Evolutionary conservation across 768 basidiomycete genomes (phyloP).

Genomic region (Amanita pseudoporphyria): DNA sequence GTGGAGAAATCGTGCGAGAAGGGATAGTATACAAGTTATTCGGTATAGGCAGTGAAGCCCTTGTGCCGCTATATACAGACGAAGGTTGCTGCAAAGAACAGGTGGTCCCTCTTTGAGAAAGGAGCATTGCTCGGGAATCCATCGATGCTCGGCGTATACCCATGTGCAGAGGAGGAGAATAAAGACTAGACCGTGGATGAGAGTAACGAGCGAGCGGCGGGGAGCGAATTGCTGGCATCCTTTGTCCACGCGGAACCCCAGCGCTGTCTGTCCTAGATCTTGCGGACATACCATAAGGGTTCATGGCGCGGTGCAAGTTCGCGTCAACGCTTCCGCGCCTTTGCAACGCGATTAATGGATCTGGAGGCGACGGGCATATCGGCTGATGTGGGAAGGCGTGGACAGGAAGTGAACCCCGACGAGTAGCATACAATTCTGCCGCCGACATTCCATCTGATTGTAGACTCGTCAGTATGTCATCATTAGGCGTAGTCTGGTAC

Average conservation of each 20-base stretch:
- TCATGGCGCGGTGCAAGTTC: conserved; percentile 35
- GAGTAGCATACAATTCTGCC: conserved; percentile 22
- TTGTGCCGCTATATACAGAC: conserved; percentile 30
- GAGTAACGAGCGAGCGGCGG: conserved; percentile 21
- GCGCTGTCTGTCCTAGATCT: conserved; percentile 42
- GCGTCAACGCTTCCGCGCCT: conserved; percentile 37
- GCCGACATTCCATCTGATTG: conserved; percentile 9
- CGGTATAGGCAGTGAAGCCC: conserved; percentile 37
- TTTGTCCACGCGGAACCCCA: conserved; percentile 27
- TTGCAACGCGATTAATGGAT: conserved; percentile 32
- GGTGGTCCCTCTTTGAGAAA: conserved; percentile 23
- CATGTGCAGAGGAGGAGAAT: conserved; percentile 23
- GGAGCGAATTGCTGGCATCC: conserved; percentile 23
- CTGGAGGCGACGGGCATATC: conserved; percentile 20
- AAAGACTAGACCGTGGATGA: conserved; percentile 15
- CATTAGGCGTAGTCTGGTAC: background rate
- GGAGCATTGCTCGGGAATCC: conserved; percentile 28
- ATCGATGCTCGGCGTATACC: conserved; percentile 32
- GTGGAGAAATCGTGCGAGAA: conserved; percentile 33
- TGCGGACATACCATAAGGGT: conserved; percentile 41
- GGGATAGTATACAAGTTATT: conserved; percentile 38
- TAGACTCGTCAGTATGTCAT: background rate
- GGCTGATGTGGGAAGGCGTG: conserved; percentile 25
- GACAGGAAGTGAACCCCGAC: conserved; percentile 50
- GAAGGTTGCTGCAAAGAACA: conserved; percentile 30